Conservation (phyloP, 768 basidiomycete genomes). For the Mycena chlorophos region DNA sequence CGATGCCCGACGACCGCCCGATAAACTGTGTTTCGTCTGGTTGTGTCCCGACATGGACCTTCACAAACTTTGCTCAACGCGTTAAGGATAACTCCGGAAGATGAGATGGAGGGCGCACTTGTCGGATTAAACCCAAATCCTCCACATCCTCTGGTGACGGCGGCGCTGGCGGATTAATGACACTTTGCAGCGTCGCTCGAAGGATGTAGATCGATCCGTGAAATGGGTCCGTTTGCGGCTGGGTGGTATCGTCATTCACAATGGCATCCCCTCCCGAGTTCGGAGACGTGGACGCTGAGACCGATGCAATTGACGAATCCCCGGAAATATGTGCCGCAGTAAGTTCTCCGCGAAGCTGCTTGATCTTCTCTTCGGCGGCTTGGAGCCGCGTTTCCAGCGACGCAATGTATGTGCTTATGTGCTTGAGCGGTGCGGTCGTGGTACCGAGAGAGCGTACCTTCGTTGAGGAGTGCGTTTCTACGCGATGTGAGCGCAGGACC, state of each 20-base stretch:
- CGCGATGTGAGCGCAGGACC: neutral
- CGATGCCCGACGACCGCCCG: constrained; percentile 56
- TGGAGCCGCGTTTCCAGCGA: neutral
- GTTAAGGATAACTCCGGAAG: neutral
- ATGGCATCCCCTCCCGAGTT: too few relatives aligned
- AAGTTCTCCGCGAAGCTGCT: neutral
- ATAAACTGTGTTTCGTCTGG: constrained; percentile 47
- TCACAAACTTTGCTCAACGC: neutral
- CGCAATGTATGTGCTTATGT: neutral
- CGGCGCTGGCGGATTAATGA: neutral
- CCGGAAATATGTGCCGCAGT: neutral
- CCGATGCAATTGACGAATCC: too few relatives aligned
- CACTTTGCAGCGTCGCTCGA: neutral
- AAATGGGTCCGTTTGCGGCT: too few relatives aligned
- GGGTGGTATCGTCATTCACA: too few relatives aligned
- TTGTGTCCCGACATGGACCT: too few relatives aligned
- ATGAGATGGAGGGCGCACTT: neutral
- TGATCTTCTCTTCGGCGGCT: neutral
- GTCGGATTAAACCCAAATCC: neutral
- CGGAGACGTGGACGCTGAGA: too few relatives aligned
- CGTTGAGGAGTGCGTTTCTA: constrained; percentile 6
- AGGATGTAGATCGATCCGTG: neutral
- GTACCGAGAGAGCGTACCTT: neutral
- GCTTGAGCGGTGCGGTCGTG: neutral
- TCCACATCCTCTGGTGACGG: neutral